phyloP scores from a whole-genome alignment of 495 filamentous ascomycete genomes.

The Geoglossum glabrum region DNA sequence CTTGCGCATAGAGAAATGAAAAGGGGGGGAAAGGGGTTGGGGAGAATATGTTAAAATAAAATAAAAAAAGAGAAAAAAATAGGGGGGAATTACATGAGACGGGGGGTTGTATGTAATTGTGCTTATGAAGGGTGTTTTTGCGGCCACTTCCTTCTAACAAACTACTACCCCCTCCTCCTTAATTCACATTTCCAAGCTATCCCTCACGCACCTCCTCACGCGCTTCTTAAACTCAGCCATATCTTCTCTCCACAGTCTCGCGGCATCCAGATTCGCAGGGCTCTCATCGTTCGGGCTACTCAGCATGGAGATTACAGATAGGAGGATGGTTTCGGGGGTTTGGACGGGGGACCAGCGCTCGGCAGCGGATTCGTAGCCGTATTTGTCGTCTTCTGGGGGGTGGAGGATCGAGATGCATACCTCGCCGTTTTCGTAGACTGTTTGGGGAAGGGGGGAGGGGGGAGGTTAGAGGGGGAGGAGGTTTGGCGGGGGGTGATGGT shows the following conservation, averaged over 20 bases:
- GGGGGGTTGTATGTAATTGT: too few species aligned
- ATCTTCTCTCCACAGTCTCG: slow-evolving; percentile 69
- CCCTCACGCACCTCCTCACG: slow-evolving; percentile 58
- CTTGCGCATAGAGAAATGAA: too few species aligned
- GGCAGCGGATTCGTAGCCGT: slow-evolving; percentile 77
- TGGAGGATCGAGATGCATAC: slow-evolving; percentile 97
- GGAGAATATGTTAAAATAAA: too few species aligned
- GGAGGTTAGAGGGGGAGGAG: too few species aligned
- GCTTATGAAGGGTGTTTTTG: too few species aligned
- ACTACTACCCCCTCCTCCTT: background rate
- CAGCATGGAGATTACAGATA: slow-evolving; percentile 87
- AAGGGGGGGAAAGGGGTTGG: too few species aligned
- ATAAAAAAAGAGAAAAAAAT: too few species aligned
- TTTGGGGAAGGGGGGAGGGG: background rate
- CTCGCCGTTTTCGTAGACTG: slow-evolving; percentile 67
- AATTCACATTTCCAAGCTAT: slow-evolving; percentile 38
- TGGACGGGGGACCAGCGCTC: slow-evolving; percentile 97
- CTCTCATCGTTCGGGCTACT: slow-evolving; percentile 87
- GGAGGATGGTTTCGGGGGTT: slow-evolving; percentile 81
- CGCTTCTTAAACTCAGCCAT: slow-evolving; percentile 57
- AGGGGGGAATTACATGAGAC: too few species aligned
- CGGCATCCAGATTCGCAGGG: slow-evolving; percentile 87
- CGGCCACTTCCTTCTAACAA: too few species aligned
- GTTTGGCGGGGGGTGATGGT: background rate
- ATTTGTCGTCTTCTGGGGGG: slow-evolving; percentile 87